Percentiles rank a stretch among this genome's conserved stretches.
These are phyloP conservation scores for Pyrenophora graminea DNA, from an alignment of 2,329 filamentous ascomycete genomes.

Conservation along the genomic window DNA sequence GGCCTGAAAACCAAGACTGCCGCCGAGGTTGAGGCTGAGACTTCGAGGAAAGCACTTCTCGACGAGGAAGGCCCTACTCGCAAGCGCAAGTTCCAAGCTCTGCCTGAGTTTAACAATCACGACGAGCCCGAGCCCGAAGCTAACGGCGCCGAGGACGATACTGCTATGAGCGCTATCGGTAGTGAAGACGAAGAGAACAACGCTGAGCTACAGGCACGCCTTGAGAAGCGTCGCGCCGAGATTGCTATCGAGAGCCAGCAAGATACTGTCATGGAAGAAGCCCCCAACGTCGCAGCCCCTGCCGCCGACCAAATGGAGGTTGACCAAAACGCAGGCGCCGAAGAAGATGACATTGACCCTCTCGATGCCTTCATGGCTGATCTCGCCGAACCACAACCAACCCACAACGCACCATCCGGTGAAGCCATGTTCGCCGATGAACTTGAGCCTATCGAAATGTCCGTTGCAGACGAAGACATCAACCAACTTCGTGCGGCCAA, in stretches of 20 bases:
- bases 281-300: slow-evolving; percentile 27
- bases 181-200: slow-evolving; percentile 88
- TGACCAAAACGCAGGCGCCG: slow-evolving; percentile 52
- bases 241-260: slow-evolving; percentile 57
- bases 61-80: slow-evolving; percentile 80
- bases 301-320: slow-evolving; percentile 60
- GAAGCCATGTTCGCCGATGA: slow-evolving; percentile 87
- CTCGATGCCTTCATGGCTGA: slow-evolving; percentile 96
- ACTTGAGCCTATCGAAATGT: slow-evolving; percentile 70
- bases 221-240: slow-evolving; percentile 74
- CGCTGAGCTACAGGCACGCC: slow-evolving; percentile 78
- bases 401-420: slow-evolving; percentile 65
- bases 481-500: slow-evolving; percentile 60
- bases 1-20: slow-evolving; percentile 71
- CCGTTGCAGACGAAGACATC: slow-evolving; percentile 62
- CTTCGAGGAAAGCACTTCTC: slow-evolving; percentile 80
- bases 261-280: slow-evolving; percentile 54
- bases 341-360: slow-evolving; percentile 80
- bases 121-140: slow-evolving; percentile 46
- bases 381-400: slow-evolving; percentile 49
- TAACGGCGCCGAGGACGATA: slow-evolving; percentile 66
- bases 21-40: slow-evolving; percentile 66
- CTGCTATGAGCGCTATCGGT: slow-evolving; percentile 74
- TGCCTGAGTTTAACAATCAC: slow-evolving; percentile 69
- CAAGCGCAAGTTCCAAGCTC: slow-evolving; percentile 81